phyloP scores from a whole-genome alignment of 345 rosid genomes.

The Ailanthus altissimus region DNA sequence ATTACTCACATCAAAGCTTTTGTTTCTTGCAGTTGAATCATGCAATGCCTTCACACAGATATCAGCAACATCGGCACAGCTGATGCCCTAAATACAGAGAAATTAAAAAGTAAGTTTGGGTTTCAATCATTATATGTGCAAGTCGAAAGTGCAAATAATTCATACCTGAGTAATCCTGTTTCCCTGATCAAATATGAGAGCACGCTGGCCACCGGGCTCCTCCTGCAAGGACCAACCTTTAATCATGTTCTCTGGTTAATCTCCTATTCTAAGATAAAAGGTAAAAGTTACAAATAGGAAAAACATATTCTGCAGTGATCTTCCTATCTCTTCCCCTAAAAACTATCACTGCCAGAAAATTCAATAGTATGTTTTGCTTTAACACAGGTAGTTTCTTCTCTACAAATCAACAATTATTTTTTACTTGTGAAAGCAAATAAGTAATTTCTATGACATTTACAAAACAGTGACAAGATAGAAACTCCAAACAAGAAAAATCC shows the following conservation, averaged over 20 bases:
- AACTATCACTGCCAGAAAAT: neutral
- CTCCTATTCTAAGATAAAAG: neutral
- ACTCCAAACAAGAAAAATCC: neutral
- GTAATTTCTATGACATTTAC: neutral
- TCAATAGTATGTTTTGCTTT: neutral
- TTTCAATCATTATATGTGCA: neutral
- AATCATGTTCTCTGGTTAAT: neutral
- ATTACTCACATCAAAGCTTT: conserved; percentile 84
- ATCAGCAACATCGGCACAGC: conserved; percentile 93
- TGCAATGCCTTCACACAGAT: conserved; percentile 93
- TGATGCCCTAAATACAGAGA: conserved; percentile 60
- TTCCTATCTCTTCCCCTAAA: neutral
- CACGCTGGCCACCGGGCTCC: conserved; percentile 97
- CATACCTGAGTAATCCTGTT: conserved; percentile 86
- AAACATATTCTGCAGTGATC: neutral
- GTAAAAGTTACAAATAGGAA: neutral
- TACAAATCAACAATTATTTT: neutral
- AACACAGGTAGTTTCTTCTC: neutral
- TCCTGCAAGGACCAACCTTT: conserved; percentile 51
- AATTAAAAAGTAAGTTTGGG: neutral
- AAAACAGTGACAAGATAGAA: neutral
- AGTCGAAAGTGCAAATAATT: neutral
- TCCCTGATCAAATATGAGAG: conserved; percentile 94
- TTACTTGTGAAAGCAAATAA: neutral
- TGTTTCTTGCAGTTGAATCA: conserved; percentile 89